phyloP scores from a whole-genome alignment of 1,139 yeast genomes.

The Yamadazyma sp. region DNA sequence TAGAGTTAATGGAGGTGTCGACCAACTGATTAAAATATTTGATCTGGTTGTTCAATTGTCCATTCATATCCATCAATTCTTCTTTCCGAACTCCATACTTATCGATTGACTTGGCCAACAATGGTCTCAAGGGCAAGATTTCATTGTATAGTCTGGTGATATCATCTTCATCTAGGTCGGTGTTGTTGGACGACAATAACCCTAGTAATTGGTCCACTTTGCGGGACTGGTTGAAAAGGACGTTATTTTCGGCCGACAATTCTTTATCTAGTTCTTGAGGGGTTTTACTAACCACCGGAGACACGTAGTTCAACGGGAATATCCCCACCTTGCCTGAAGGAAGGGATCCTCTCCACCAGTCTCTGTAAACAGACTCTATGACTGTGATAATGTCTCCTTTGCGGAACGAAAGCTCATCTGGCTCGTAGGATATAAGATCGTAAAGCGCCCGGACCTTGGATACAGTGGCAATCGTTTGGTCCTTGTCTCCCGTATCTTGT shows the following conservation, averaged over 20 bases:
- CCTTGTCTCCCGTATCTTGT: neutral
- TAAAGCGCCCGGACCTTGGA: slow-evolving; percentile 81
- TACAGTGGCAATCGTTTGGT: slow-evolving; percentile 42
- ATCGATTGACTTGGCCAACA: slow-evolving; percentile 69
- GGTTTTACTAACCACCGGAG: slow-evolving; percentile 70
- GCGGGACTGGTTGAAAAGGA: slow-evolving; percentile 31
- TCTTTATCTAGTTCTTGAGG: slow-evolving; percentile 43
- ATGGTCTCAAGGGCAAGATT: slow-evolving; percentile 70
- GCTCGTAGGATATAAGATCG: slow-evolving; percentile 71
- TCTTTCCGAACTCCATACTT: slow-evolving; percentile 73
- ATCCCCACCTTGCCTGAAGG: slow-evolving; percentile 76
- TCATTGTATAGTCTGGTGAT: slow-evolving; percentile 62
- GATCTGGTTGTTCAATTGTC: slow-evolving; percentile 67
- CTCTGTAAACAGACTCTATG: slow-evolving; percentile 82
- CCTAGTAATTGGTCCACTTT: slow-evolving; percentile 69
- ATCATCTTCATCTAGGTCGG: slow-evolving; percentile 37
- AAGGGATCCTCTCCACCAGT: slow-evolving; percentile 94
- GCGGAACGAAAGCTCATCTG: slow-evolving; percentile 68
- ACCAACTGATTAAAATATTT: slow-evolving; percentile 67
- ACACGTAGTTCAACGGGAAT: slow-evolving; percentile 92
- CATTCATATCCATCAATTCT: slow-evolving; percentile 69
- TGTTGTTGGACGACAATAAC: slow-evolving; percentile 47
- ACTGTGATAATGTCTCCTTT: slow-evolving; percentile 82
- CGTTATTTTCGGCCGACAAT: slow-evolving; percentile 26
- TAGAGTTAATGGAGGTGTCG: slow-evolving; percentile 43